Base-by-base conservation (phyloP, 805 yeast genomes). In the Wickerhamiella kazuoi region DNA sequence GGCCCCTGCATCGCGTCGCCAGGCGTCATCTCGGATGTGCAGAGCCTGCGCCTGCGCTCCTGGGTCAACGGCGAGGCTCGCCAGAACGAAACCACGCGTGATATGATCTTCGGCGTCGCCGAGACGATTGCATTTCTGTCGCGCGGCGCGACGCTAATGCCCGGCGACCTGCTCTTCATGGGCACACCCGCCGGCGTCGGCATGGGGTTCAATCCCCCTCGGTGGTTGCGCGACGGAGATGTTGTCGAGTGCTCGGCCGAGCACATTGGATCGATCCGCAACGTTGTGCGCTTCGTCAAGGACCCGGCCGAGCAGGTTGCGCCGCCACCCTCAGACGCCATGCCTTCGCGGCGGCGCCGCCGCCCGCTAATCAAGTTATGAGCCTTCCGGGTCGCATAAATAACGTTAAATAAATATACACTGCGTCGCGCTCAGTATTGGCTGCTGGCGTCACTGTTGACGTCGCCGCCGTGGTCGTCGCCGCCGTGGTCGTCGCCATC, bases 141-240 rank as follows among this genome's bases (percentile, higher is more conserved):
- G 24, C 68, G 65, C 44, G 74, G 74, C 8, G 57, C 69, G 3
- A 71, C 76, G 0, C 58, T 71, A 29, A 50, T 55, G 36, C 72
- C 74, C 1, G 76, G 76, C 32, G 73, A 68, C 46, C 44, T 71
- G 19, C 66, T 71, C 39, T 65, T 68, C 49, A 70, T 73, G 41
- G 76, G 76, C 4, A 71, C 76, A 5, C 76, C 76, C 8, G 54
- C 64, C 15, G 76, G 76, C 20, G 73, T 67, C 8, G 76, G 72
- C 4, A 56, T 62, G 51, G 74, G 74, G 4, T 53, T 59, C 46
- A 55, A 51, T 21, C 64, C 64, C 16, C 63, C 62, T 28, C 55
- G 49, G 46, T 69, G 65, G 62, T 53, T 70, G 24, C 49, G 53
- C 39, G 51, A 70, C 44, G 68, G 67, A 8, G 74, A 70, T 45